A percentile compares a stretch with the other conserved stretches of the same genome.
phyloP scores from a whole-genome alignment of 768 basidiomycete genomes.

The Pilatotrama ljubarskyi region DNA sequence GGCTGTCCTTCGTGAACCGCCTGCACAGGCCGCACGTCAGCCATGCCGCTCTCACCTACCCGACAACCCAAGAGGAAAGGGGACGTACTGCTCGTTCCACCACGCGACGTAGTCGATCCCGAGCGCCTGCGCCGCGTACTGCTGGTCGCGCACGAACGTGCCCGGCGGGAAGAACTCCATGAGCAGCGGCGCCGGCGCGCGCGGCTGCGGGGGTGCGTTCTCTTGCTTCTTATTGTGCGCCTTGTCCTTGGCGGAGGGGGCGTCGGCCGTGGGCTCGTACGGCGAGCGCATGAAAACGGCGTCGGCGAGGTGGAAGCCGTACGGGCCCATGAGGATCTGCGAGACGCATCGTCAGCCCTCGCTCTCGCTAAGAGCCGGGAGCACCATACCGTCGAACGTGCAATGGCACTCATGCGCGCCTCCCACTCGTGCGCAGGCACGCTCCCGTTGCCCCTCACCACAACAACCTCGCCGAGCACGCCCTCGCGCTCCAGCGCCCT shows the following conservation, averaged over 20 bases:
- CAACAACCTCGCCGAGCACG: conserved; percentile 51
- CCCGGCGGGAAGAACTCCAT: conserved; percentile 77
- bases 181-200: conserved; percentile 48
- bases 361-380: not conserved
- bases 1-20: conserved; percentile 34
- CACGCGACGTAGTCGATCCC: conserved; percentile 62
- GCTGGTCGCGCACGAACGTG: conserved; percentile 64
- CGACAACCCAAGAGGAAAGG: no score
- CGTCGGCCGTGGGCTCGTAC: conserved; percentile 24
- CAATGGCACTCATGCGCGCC: conserved; percentile 62
- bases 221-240: not conserved
- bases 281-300: conserved; percentile 68
- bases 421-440: conserved; percentile 49
- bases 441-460: conserved; percentile 47
- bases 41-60: no score
- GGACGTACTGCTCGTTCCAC: conserved; percentile 42
- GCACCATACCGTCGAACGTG: conserved; percentile 64
- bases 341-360: conserved; percentile 8
- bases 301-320: conserved; percentile 65
- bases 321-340: conserved; percentile 62
- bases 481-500: conserved; percentile 45
- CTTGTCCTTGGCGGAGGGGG: conserved; percentile 5
- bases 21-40: conserved; percentile 28
- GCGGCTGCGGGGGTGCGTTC: not conserved
- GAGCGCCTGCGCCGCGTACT: conserved; percentile 53